These are phyloP conservation scores for Fusarium sp. DNA, from an alignment of 2,329 filamentous ascomycete species.

Conservation along the genomic window DNA sequence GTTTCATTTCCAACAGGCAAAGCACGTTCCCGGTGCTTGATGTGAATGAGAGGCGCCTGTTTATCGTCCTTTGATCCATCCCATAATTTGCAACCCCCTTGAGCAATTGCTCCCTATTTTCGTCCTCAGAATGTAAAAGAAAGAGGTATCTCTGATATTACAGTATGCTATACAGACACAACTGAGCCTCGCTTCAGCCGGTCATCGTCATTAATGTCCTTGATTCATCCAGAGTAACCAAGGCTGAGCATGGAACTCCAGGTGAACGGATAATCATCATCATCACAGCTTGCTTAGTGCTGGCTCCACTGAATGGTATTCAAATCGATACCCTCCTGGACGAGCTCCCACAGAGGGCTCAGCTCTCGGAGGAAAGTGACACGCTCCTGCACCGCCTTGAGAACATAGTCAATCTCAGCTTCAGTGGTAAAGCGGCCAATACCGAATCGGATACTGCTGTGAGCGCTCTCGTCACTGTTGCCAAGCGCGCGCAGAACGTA, in stretches of 20 bases:
- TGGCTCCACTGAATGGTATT: constrained; percentile 99
- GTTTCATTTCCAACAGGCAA: constrained; percentile 9
- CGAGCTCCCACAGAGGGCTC: constrained; percentile 95
- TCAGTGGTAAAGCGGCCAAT: constrained; percentile 98
- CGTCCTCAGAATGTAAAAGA: constrained; percentile 38
- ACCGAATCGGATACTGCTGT: constrained; percentile 97
- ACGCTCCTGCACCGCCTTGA: constrained; percentile 90
- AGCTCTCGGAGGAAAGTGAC: constrained; percentile 94
- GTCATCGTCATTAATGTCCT: constrained; percentile 21
- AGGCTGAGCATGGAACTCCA: background rate
- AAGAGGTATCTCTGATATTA: constrained; percentile 48
- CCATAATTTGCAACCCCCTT: constrained; percentile 25
- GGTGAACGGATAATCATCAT: constrained; percentile 2
- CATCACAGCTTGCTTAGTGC: constrained; percentile 66
- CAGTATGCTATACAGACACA: constrained; percentile 47
- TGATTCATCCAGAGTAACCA: background rate
- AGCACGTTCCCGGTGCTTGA: constrained; percentile 14
- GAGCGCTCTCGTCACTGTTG: constrained; percentile 96
- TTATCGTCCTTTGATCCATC: constrained; percentile 23
- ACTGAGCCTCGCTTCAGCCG: constrained; percentile 33
- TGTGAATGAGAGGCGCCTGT: constrained; percentile 16
- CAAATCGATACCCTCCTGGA: constrained; percentile 94
- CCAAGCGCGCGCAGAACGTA: constrained; percentile 95
- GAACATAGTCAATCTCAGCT: constrained; percentile 93
- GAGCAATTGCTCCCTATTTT: constrained; percentile 37